Evolutionary conservation across 2,329 filamentous ascomycete genomes (phyloP), one percentile per base, ranked within the genome.

Genomic region (Rhinocladiella similis): DNA sequence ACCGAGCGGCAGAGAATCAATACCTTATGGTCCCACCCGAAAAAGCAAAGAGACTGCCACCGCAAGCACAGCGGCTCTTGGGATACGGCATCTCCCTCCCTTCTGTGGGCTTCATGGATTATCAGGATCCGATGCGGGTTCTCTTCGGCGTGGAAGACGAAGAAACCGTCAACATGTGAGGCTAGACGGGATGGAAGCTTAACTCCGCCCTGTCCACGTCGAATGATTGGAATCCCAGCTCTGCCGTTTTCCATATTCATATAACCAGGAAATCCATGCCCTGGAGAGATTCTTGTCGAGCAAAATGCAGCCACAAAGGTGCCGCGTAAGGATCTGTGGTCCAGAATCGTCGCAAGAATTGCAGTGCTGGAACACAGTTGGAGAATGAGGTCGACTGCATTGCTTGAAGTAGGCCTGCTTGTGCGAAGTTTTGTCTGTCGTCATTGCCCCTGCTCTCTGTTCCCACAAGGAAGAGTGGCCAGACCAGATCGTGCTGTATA

Each of bases 121-220:
- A 65, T 36, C 57, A 63, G 42, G 60, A 65, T 47, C 67, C 66
- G 14, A 63, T 63, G 61, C 49, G 57, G 29, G 58, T 58, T n/a
- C 51, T 63, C 29, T 61, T 59, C 53, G 59, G 59, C 10, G 59
- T 61, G 3, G 59, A 61, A 19, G 72, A 74, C 50, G 68, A 71
- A 45, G 70, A 73, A 47, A 73, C 72, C 0, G 66, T 73, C 27
- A 59, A 67, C 18, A 69, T 68, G 59, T 67, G 49, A 60, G 50
- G n/a, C 43, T 46, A 20, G n/a, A 12, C 22, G n/a, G 13, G 43
- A 46, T n/a, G 20, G 4, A 3, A 14, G 20, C 22, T 14, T 27
- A 41, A 27, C 7, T 27, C 25, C 25, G 25, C 7, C 7, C 25
- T 27, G 25, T 27, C 7, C 25, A 27, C 7, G 25, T 3, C 25